These are phyloP conservation scores for Saccharomyces hybrid DNA, from an alignment of 1,139 yeast species.

Conservation along the genomic window DNA sequence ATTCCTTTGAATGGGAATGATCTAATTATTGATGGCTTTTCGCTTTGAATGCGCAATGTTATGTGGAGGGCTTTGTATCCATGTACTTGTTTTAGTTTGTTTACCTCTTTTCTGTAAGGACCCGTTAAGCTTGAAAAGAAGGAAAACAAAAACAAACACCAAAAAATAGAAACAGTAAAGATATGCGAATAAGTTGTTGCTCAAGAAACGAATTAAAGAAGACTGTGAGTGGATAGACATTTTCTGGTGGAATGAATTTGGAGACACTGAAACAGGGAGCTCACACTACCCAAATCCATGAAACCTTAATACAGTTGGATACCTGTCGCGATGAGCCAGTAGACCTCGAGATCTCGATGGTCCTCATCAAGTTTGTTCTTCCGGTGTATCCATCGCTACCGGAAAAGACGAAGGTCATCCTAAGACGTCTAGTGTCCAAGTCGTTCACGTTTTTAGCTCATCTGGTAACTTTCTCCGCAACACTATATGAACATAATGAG, in stretches of 20 bases:
- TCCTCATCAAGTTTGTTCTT: slow-evolving; percentile 19
- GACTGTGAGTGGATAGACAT: not conserved
- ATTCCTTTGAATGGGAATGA: not conserved
- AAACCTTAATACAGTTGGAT: not conserved
- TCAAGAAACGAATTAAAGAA: not conserved
- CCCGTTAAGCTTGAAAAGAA: not conserved
- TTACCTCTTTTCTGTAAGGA: not conserved
- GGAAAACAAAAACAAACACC: not conserved
- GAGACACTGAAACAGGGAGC: not conserved
- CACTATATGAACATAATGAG: not conserved
- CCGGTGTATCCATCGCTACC: slow-evolving; percentile 22
- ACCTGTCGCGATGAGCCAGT: not conserved
- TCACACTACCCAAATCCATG: not conserved
- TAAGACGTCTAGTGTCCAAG: slow-evolving; percentile 8
- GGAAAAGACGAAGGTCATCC: not conserved
- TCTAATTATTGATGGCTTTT: not conserved
- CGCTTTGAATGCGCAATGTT: not conserved
- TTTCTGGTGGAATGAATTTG: not conserved
- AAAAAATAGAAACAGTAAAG: not conserved
- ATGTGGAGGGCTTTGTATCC: not conserved
- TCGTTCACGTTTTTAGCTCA: slow-evolving; percentile 15
- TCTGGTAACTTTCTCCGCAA: slow-evolving; percentile 9
- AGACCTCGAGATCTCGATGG: slow-evolving; percentile 13
- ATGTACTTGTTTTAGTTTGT: not conserved
- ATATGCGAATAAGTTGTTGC: not conserved